These are phyloP conservation scores for Paramecium tetraurelia DNA, from an alignment of 73 alveolate genomes.

Conservation along the genomic window DNA sequence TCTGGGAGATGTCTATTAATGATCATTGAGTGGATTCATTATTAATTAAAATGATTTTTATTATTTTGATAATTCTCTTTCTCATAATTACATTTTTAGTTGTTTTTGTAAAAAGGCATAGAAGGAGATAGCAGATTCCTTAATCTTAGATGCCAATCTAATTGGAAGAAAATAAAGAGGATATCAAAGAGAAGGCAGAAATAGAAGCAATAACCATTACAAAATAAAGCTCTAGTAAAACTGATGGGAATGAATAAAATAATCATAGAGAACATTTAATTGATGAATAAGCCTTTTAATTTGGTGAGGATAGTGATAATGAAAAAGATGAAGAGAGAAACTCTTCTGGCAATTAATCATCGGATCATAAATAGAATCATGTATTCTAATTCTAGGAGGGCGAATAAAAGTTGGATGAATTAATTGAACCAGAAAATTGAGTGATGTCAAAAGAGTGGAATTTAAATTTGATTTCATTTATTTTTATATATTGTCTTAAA, in stretches of 20 bases:
- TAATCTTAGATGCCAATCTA: background rate
- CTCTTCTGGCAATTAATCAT: constrained; percentile 6
- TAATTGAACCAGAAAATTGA: background rate
- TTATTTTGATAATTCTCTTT: background rate
- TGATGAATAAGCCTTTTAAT: background rate
- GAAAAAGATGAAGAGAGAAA: background rate
- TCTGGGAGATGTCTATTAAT: background rate
- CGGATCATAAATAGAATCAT: background rate
- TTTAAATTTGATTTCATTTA: background rate
- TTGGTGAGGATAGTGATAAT: background rate
- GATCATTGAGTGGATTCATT: background rate
- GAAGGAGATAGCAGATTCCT: background rate
- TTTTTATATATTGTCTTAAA: background rate
- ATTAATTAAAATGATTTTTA: background rate
- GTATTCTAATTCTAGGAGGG: background rate
- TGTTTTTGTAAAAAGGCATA: background rate
- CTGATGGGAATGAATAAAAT: background rate
- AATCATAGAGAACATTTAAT: background rate
- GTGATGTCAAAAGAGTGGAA: background rate
- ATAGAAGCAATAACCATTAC: background rate
- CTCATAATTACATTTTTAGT: background rate
- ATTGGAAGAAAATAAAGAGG: background rate
- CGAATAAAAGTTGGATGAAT: background rate
- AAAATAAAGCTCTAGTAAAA: background rate
- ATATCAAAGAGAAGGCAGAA: background rate